Evolutionary conservation across 2,329 filamentous ascomycete species (phyloP).

Genomic region (Nothomitra cinnamomea): DNA sequence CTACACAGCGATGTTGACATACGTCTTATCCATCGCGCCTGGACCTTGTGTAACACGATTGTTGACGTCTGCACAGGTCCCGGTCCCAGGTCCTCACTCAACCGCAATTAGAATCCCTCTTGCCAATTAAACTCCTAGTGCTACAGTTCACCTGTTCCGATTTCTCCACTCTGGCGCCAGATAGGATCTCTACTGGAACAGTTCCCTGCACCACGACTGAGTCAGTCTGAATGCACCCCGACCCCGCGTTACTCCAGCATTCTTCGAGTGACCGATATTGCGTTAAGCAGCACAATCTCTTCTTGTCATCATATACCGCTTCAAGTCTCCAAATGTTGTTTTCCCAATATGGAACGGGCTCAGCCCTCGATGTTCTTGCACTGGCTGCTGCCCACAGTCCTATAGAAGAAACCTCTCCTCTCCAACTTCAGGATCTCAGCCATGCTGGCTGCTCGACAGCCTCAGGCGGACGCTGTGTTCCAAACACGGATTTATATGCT

Average conservation of each 20-base stretch:
- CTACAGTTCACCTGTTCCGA: neutral
- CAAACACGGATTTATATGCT: neutral
- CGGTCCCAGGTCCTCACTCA: neutral
- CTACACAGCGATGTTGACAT: neutral
- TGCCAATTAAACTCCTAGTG: neutral
- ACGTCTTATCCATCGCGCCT: neutral
- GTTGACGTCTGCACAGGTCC: constrained; percentile 1
- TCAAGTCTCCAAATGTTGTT: constrained; percentile 1
- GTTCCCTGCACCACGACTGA: neutral
- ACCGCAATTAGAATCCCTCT: neutral
- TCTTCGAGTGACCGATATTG: neutral
- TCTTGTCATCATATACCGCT: neutral
- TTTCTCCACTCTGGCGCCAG: neutral
- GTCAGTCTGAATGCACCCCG: neutral
- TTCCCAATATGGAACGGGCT: constrained; percentile 2
- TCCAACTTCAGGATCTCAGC: neutral
- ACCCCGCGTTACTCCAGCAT: constrained; percentile 1
- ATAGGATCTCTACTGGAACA: neutral
- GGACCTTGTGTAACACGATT: neutral
- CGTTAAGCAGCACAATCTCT: neutral
- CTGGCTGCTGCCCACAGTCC: constrained; percentile 1
- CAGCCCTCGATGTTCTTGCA: neutral
- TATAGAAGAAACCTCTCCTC: neutral
- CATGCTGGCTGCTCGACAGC: neutral
- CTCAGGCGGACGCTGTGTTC: neutral